Evolutionary conservation across 2,329 filamentous ascomycete species (phyloP), one percentile per base, ranked within the genome.

Genomic region (Fusarium falciforme): DNA sequence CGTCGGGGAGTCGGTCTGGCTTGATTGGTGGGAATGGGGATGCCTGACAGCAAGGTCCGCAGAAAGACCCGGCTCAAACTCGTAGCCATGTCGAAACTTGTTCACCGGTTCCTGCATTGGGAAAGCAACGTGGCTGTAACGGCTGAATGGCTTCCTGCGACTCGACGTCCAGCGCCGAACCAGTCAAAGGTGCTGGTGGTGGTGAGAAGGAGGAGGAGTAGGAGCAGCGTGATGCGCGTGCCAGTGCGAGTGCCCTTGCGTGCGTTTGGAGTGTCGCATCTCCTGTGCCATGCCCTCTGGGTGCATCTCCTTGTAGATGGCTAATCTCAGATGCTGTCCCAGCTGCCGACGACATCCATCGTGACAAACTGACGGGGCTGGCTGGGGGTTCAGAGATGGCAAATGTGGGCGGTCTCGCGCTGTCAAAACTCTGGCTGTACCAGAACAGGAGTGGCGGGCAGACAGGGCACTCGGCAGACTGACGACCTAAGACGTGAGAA

Each of bases 101-200:
- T 77, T 81, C 73, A 79, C 80, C 79, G 79, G 80, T 82, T 80
- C 76, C 79, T 81, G 67, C 61, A 80, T 79, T 77, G 70, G 79
- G 79, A 79, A 78, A 76, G 78, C 78, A 68, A 75, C 67, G 75
- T 75, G 73, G 72, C 66, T 73, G 75, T 65, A 64, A 71, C 64
- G 69, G 70, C 60, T 58, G 69, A 65, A 71, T 61, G 31, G 64
- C 57, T 65, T 25, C 29, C 44, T 63, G 47, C 17, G n/a, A 70
- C 27, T 49, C 62, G 33, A 49, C 22, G 35, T 47, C 11, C 29
- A n/a, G 35, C 52, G 27, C 38, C 59, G 64, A 55, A 29, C 64
- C 60, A 67, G 70, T 65, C 16, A 52, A 36, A 62, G 22, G 29
- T 20, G 33, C 7, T 33, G 40, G 0, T 31, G 31, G 29, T 44